Evolutionary conservation across 331 rosid species (phyloP).

Genomic region (Quercus tomentella): DNA sequence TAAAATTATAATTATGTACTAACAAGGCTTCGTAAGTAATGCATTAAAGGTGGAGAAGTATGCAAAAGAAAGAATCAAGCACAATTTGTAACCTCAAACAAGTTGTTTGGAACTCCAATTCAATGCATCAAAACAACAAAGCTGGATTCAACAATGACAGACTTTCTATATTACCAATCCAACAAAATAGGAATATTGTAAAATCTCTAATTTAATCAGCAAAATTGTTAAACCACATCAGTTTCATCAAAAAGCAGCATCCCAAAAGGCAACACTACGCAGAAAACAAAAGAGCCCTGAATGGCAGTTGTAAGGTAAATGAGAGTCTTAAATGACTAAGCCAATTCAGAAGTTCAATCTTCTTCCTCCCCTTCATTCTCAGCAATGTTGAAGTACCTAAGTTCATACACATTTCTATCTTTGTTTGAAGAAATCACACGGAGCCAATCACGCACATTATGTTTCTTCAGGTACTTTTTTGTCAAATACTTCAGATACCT

Average conservation of each 20-base stretch:
- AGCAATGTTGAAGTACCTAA: conserved; percentile 65
- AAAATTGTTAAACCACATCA: conserved; percentile 18
- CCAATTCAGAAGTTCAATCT: conserved; percentile 28
- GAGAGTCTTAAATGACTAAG: background rate
- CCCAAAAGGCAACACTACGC: conserved; percentile 18
- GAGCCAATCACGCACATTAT: conserved; percentile 67
- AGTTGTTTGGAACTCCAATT: background rate
- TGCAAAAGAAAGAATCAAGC: background rate
- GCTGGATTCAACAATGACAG: background rate
- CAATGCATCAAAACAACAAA: background rate
- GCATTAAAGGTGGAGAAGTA: background rate
- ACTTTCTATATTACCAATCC: conserved; percentile 7
- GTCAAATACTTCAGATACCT: conserved; percentile 82
- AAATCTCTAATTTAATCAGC: conserved; percentile 1
- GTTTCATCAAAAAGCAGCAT: conserved; percentile 11
- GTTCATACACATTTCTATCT: conserved; percentile 45
- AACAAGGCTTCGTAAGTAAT: too few relatives aligned
- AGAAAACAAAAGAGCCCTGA: conserved; percentile 1
- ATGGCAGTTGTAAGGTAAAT: conserved; percentile 2
- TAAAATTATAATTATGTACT: too few relatives aligned
- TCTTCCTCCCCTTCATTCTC: conserved; percentile 64
- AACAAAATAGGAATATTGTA: background rate
- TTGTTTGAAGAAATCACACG: conserved; percentile 59
- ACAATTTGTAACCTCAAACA: background rate
- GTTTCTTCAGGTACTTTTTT: conserved; percentile 76